Evolutionary conservation across 768 basidiomycete genomes (phyloP).

Genomic region (Tylopilus felleus): DNA sequence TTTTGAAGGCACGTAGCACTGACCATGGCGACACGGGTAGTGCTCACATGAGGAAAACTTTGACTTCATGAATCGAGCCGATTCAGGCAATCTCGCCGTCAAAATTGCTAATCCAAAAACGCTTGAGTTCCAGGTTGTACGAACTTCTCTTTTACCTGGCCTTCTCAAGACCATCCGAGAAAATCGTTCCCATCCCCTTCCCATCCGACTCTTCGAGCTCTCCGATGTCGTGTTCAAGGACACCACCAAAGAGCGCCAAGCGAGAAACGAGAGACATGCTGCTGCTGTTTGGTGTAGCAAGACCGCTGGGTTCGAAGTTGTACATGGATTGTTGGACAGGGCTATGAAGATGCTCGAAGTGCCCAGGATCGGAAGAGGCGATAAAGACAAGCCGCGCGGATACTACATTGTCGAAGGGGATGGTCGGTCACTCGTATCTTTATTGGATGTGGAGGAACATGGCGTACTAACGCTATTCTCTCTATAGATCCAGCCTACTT

Average conservation of each 20-base stretch:
- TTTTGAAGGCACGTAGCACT: neutral
- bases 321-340: constrained; percentile 91
- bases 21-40: constrained; percentile 38
- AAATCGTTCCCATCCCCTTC: constrained; percentile 90
- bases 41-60: constrained; percentile 99
- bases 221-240: constrained; percentile 95
- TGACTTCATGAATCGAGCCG: constrained; percentile 81
- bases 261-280: constrained; percentile 83
- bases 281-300: constrained; percentile 96
- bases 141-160: constrained; percentile 93
- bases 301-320: constrained; percentile 94
- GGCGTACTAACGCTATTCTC: constrained; percentile 4
- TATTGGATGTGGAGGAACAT: neutral
- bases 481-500: constrained; percentile 85
- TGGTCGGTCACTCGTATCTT: constrained; percentile 49
- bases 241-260: constrained; percentile 66
- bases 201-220: constrained; percentile 91
- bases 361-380: constrained; percentile 62
- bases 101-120: constrained; percentile 97
- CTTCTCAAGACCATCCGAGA: constrained; percentile 96
- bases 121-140: constrained; percentile 95
- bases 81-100: constrained; percentile 78
- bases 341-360: constrained; percentile 96
- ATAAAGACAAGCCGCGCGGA: constrained; percentile 60
- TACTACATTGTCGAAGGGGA: constrained; percentile 89